These are phyloP conservation scores for Suhomyces pyralidae DNA, from an alignment of 805 yeast species.

Conservation along the genomic window DNA sequence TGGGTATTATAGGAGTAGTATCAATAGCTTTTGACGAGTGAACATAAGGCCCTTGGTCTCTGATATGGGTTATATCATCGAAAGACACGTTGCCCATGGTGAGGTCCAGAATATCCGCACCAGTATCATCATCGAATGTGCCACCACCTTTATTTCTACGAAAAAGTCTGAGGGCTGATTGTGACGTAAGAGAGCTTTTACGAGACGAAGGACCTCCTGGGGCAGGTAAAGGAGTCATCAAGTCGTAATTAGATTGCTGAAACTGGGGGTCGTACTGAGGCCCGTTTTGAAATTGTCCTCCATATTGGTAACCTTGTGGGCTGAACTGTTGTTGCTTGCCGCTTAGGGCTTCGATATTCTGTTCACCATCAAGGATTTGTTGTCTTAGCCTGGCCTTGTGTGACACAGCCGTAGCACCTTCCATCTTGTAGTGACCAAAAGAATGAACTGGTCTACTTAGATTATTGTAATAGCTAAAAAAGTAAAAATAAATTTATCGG, in stretches of 20 bases:
- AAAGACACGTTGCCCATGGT: conserved; percentile 49
- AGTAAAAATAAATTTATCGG: not conserved
- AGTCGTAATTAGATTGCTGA: conserved; percentile 21
- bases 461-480: not conserved
- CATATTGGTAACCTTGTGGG: conserved; percentile 4
- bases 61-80: conserved; percentile 59
- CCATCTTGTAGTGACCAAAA: conserved; percentile 1
- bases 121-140: conserved; percentile 36
- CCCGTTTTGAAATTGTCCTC: conserved; percentile 6
- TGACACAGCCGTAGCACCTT: conserved; percentile 4
- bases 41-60: conserved; percentile 68
- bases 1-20: conserved; percentile 75
- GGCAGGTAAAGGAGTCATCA: conserved; percentile 22
- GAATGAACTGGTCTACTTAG: not conserved
- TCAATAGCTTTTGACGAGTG: conserved; percentile 39
- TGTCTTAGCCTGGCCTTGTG: conserved; percentile 28
- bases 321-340: conserved; percentile 5
- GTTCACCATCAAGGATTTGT: conserved; percentile 32
- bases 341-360: conserved; percentile 19
- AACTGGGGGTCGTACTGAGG: not conserved
- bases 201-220: conserved; percentile 17
- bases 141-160: conserved; percentile 34
- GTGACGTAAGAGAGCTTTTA: conserved; percentile 38
- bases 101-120: conserved; percentile 34
- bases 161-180: conserved; percentile 43